Conservation (phyloP, 495 filamentous ascomycete species). For the Penicillium samsonianum region DNA sequence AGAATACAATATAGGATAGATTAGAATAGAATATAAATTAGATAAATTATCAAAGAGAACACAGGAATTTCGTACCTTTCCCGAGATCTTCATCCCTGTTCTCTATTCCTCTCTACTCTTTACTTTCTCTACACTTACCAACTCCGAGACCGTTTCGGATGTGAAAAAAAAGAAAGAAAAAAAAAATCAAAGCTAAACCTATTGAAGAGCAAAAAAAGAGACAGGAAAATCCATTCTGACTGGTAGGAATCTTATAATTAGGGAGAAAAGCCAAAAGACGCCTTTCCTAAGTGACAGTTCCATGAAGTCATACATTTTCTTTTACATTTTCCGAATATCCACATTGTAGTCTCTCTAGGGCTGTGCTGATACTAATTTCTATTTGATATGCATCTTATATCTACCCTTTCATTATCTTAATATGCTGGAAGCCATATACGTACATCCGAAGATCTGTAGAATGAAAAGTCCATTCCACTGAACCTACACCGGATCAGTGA, state of each 20-base stretch:
- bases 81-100: not conserved
- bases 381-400: too few relatives aligned
- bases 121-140: too few relatives aligned
- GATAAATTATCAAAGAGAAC: not conserved
- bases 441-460: too few relatives aligned
- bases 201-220: not conserved
- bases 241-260: slow-evolving; percentile 4
- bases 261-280: not conserved
- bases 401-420: not conserved
- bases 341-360: not conserved
- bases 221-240: not conserved
- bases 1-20: too few relatives aligned
- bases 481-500: not conserved
- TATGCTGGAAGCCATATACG: not conserved
- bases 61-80: not conserved
- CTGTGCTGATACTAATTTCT: too few relatives aligned
- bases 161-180: not conserved
- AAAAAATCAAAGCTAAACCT: not conserved
- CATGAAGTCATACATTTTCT: slow-evolving; percentile 22
- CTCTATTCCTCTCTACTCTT: not conserved
- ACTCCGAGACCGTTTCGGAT: slow-evolving; percentile 7
- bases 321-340: not conserved
- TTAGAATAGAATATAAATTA: too few relatives aligned
- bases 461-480: not conserved
- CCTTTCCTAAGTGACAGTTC: slow-evolving; percentile 12